Evolutionary conservation across 139 green algal genomes (phyloP).

Genomic region (Chlorokybus atmophyticus): DNA sequence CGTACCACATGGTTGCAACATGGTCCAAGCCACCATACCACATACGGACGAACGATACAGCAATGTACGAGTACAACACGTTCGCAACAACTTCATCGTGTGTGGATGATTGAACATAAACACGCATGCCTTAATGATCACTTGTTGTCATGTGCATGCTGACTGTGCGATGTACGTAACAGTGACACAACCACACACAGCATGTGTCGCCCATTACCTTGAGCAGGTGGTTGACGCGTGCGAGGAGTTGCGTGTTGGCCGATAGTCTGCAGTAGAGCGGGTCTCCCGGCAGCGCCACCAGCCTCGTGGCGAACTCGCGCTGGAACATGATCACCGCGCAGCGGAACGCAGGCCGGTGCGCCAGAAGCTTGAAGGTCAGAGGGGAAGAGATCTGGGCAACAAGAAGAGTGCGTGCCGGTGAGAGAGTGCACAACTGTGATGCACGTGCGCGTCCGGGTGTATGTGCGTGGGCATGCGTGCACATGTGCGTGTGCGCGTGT

Average conservation of each 20-base stretch:
- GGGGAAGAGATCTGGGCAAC: conserved; percentile 98
- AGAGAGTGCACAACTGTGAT: too few relatives aligned
- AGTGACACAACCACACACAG: too few relatives aligned
- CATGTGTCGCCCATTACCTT: too few relatives aligned
- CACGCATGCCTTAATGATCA: conserved; percentile 1
- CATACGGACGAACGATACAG: background rate
- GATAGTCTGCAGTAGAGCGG: conserved; percentile 64
- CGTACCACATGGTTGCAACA: too few relatives aligned
- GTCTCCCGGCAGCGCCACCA: conserved; percentile 81
- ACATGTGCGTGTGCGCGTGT: too few relatives aligned
- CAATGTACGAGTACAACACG: background rate
- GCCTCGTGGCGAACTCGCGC: conserved; percentile 96
- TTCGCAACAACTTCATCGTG: conserved; percentile 5
- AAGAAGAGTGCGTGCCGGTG: too few relatives aligned
- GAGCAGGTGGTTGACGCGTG: conserved; percentile 55
- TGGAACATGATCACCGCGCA: conserved; percentile 98
- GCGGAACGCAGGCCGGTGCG: conserved; percentile 67
- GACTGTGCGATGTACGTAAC: too few relatives aligned
- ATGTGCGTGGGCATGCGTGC: too few relatives aligned
- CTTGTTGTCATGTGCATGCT: too few relatives aligned
- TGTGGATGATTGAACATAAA: background rate
- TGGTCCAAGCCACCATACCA: too few relatives aligned
- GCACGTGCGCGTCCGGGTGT: too few relatives aligned
- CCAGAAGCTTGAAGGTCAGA: conserved; percentile 95
- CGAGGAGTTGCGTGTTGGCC: conserved; percentile 94